A percentile compares a stretch with the other conserved stretches of the same genome.
phyloP scores from a whole-genome alignment of 164 flowering plant genomes.

The Taxillus chinensis region DNA sequence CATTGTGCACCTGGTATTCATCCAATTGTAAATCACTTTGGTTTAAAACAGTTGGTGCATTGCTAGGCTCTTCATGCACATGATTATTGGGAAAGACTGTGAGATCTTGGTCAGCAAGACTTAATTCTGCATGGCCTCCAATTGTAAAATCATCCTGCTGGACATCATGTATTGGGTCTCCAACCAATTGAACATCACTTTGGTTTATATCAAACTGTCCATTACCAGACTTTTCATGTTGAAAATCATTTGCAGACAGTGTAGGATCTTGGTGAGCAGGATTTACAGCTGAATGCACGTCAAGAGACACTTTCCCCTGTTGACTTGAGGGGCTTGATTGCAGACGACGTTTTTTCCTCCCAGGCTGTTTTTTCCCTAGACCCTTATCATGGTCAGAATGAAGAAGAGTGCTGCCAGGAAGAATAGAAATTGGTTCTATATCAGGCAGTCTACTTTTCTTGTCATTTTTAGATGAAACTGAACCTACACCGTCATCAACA shows the following conservation, averaged over 20 bases:
- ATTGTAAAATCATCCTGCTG: conserved; percentile 10
- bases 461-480: conserved; percentile 60
- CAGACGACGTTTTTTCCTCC: conserved; percentile 26
- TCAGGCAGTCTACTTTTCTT: conserved; percentile 26
- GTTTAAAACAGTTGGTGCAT: too few species aligned
- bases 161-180: conserved; percentile 13
- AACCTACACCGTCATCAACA: conserved; percentile 38
- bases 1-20: too few species aligned
- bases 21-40: too few species aligned
- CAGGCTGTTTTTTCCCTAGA: conserved; percentile 16
- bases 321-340: neutral
- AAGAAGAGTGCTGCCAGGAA: conserved; percentile 3
- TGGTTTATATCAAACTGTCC: conserved; percentile 36
- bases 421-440: conserved; percentile 13
- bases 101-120: too few species aligned
- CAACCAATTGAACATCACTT: conserved; percentile 14
- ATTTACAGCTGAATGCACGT: neutral
- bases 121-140: too few species aligned
- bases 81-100: too few species aligned
- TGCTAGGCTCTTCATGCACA: too few species aligned
- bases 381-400: conserved; percentile 21
- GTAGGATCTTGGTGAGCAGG: conserved; percentile 15
- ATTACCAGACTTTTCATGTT: conserved; percentile 16
- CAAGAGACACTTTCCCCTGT: neutral
- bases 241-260: conserved; percentile 10